phyloP scores from a whole-genome alignment of 768 basidiomycete genomes.

The Phaffia australis region DNA sequence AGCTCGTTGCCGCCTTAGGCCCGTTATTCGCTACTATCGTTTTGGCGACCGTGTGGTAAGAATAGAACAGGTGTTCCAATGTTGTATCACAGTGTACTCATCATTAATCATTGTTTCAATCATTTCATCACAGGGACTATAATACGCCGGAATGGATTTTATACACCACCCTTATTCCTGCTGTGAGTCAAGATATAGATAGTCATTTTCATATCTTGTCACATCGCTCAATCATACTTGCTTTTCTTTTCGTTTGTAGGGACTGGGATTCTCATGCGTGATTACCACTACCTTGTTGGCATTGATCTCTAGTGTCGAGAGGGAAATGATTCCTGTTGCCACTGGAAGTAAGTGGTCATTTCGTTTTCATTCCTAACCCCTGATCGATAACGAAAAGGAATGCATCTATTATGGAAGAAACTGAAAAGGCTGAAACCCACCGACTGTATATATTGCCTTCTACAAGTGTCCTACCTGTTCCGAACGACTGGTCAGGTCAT shows the following conservation, averaged over 20 bases:
- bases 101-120: no score
- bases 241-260: conserved; percentile 53
- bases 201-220: background rate
- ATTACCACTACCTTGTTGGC: conserved; percentile 82
- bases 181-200: background rate
- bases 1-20: conserved; percentile 46
- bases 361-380: conserved; percentile 25
- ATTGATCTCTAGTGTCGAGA: conserved; percentile 50
- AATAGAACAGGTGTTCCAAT: background rate
- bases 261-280: conserved; percentile 70
- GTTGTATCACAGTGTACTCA: background rate
- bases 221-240: background rate
- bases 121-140: conserved; percentile 10
- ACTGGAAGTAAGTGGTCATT: conserved; percentile 61
- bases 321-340: conserved; percentile 45
- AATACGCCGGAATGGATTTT: conserved; percentile 21
- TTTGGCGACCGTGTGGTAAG: conserved; percentile 10
- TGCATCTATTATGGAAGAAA: no score
- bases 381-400: conserved; percentile 17
- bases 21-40: conserved; percentile 6
- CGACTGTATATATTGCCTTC: conserved; percentile 1
- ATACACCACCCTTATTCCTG: conserved; percentile 18
- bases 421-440: background rate
- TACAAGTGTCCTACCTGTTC: conserved; percentile 79
- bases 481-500: conserved; percentile 89